Conservation (phyloP, 805 yeast species). For the Lachancea meyersii region DNA sequence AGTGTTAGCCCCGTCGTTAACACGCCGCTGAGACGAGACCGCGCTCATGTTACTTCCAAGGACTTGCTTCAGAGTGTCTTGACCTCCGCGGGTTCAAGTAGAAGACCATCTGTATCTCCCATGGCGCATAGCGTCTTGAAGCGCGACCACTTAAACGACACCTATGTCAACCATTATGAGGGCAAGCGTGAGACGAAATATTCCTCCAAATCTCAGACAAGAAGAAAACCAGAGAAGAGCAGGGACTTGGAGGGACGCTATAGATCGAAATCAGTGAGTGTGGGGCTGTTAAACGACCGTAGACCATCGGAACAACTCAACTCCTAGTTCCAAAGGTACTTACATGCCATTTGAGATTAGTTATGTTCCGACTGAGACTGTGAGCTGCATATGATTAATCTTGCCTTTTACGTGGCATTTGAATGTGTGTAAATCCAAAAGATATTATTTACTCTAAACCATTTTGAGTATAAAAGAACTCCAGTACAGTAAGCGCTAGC, state of each 20-base stretch:
- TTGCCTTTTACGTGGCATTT: neutral
- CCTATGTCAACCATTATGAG: conserved; percentile 11
- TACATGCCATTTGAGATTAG: neutral
- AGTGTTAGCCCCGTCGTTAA: conserved; percentile 13
- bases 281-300: conserved; percentile 9
- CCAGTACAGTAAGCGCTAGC: neutral
- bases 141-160: neutral
- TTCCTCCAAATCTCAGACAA: conserved; percentile 4
- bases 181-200: conserved; percentile 6
- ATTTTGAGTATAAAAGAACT: neutral
- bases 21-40: conserved; percentile 9
- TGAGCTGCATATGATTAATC: neutral
- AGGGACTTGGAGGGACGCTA: conserved; percentile 8
- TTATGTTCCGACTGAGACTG: neutral
- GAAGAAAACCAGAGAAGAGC: conserved; percentile 1
- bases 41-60: conserved; percentile 14
- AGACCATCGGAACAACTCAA: conserved; percentile 1
- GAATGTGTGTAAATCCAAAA: neutral
- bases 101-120: conserved; percentile 13
- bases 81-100: conserved; percentile 12
- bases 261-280: conserved; percentile 12
- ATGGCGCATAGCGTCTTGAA: neutral
- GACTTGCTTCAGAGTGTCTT: conserved; percentile 16
- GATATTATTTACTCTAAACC: neutral
- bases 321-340: neutral